phyloP scores from a whole-genome alignment of 495 filamentous ascomycete species.

The Aspergillus incahuasiensis region DNA sequence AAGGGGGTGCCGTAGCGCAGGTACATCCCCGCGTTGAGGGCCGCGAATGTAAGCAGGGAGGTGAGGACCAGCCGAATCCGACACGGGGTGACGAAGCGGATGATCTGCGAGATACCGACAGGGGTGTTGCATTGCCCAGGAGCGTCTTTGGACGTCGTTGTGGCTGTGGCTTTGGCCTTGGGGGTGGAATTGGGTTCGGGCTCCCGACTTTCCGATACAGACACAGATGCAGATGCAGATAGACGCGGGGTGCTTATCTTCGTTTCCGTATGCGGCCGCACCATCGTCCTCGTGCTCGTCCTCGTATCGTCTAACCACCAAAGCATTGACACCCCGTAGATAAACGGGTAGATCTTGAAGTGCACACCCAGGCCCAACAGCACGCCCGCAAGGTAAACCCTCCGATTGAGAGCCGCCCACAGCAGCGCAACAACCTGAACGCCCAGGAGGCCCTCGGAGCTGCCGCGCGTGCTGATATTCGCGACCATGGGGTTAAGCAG shows the following conservation, averaged over 20 bases:
- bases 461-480: conserved; percentile 88
- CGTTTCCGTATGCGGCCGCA: no score
- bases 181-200: conserved; percentile 7
- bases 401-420: conserved; percentile 65
- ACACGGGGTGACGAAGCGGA: conserved; percentile 56
- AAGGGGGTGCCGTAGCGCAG: conserved; percentile 66
- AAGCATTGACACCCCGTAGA: conserved; percentile 81
- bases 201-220: conserved; percentile 5
- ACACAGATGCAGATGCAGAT: no score
- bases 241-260: no score
- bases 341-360: conserved; percentile 98
- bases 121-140: not conserved
- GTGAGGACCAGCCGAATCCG: conserved; percentile 58
- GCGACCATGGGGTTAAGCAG: conserved; percentile 97
- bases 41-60: conserved; percentile 65
- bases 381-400: conserved; percentile 61
- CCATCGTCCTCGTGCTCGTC: not conserved
- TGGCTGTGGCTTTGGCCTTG: no score
- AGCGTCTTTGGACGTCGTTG: not conserved
- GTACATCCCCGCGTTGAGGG: conserved; percentile 75
- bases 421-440: conserved; percentile 76
- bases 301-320: conserved; percentile 69
- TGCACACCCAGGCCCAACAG: conserved; percentile 83
- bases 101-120: conserved; percentile 10
- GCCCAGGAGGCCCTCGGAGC: conserved; percentile 84